Conservation (phyloP, 345 rosid species). For the Eucalyptus curtisii region DNA sequence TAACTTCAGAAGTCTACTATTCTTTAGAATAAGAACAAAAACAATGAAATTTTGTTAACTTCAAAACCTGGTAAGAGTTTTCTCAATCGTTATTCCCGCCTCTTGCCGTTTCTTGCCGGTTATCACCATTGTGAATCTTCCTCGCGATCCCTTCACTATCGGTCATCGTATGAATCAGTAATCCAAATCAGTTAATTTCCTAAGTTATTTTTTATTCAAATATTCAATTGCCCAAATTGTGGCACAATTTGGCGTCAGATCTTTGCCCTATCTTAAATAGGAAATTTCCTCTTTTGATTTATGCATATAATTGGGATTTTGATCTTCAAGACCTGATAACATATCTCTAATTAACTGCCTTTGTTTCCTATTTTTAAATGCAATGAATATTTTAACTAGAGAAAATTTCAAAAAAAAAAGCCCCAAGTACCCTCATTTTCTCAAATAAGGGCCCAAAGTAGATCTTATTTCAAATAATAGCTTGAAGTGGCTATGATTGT, state of each 20-base stretch:
- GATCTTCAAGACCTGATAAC: neutral
- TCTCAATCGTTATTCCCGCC: neutral
- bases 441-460: too few species aligned
- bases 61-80: too few species aligned
- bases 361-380: too few species aligned
- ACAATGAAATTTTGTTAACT: too few species aligned
- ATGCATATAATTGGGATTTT: neutral
- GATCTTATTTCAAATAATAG: too few species aligned
- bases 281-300: neutral
- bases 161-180: neutral
- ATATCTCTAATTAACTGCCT: neutral
- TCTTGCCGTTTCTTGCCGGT: accelerated
- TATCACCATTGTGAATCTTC: neutral
- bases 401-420: too few species aligned
- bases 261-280: neutral
- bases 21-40: too few species aligned
- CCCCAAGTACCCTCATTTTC: too few species aligned
- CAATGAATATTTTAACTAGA: neutral
- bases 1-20: too few species aligned
- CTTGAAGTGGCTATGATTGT: too few species aligned
- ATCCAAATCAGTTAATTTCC: neutral
- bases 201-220: neutral
- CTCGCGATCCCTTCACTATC: neutral
- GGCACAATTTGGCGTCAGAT: neutral
- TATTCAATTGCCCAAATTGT: neutral